Conservation (phyloP, 495 filamentous ascomycete species). For the Clavariopsis aquatica region DNA sequence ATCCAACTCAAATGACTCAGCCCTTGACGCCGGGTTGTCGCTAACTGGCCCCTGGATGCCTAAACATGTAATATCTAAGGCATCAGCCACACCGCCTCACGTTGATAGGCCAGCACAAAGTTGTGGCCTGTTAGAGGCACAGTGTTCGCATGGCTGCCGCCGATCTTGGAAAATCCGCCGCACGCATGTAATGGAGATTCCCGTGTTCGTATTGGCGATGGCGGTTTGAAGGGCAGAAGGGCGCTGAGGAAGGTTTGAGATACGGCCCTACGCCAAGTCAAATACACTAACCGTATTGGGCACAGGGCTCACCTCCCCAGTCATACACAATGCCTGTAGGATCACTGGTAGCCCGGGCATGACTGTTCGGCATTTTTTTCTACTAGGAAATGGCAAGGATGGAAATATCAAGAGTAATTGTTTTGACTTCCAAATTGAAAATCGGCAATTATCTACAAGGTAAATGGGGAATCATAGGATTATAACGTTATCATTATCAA, state of each 20-base stretch:
- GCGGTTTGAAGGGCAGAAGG: background rate
- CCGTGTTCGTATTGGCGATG: background rate
- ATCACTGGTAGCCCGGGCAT: no score
- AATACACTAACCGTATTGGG: background rate
- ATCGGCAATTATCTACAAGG: no score
- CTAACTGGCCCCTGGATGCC: background rate
- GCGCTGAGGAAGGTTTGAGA: background rate
- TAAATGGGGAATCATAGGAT: no score
- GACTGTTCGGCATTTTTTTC: no score
- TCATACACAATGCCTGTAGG: no score
- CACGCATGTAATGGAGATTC: no score
- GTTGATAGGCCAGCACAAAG: background rate
- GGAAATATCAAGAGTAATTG: no score
- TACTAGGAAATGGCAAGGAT: no score
- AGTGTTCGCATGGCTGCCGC: background rate
- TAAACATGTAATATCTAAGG: background rate
- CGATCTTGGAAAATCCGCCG: no score
- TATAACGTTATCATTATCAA: no score
- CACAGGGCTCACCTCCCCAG: no score
- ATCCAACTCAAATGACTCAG: background rate
- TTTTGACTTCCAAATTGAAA: no score
- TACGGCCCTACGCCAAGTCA: background rate
- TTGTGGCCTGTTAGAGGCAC: background rate
- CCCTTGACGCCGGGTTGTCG: background rate
- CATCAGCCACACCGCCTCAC: background rate